Percentiles rank a stretch among this genome's conserved stretches.
Conservation (phyloP, 208 protist genomes). For the Herpetomonas tarakana region DNA sequence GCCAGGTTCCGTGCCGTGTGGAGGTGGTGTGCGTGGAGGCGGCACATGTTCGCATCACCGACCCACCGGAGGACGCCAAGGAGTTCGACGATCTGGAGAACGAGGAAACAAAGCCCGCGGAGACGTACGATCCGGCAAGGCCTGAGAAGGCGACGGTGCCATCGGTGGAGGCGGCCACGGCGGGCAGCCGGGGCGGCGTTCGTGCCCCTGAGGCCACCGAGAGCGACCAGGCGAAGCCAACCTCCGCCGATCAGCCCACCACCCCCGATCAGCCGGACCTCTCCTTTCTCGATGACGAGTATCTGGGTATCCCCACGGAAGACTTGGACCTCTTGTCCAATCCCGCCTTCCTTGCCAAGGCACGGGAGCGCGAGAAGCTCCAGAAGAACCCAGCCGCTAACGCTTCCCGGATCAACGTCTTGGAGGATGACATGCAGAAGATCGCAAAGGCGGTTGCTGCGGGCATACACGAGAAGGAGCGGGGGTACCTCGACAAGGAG, state of each 20-base stretch:
- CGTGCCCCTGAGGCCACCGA: neutral
- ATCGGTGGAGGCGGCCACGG: neutral
- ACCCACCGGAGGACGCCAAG: slow-evolving; percentile 42
- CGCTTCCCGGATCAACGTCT: slow-evolving; percentile 28
- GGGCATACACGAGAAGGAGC: slow-evolving; percentile 42
- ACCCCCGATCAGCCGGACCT: slow-evolving; percentile 7
- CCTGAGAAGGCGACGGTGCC: slow-evolving; percentile 5
- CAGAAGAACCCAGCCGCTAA: slow-evolving; percentile 27
- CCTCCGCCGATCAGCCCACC: neutral
- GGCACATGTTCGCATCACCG: slow-evolving; percentile 64
- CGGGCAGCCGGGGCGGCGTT: slow-evolving; percentile 1
- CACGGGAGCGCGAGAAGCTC: slow-evolving; percentile 27
- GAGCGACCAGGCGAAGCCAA: neutral
- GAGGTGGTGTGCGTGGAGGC: slow-evolving; percentile 62
- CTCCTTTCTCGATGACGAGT: slow-evolving; percentile 38
- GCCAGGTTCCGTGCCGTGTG: slow-evolving; percentile 47
- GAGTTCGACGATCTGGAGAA: slow-evolving; percentile 17
- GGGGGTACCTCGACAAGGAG: slow-evolving; percentile 38
- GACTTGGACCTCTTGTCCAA: slow-evolving; percentile 38
- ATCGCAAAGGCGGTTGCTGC: slow-evolving; percentile 23
- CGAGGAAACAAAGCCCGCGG: slow-evolving; percentile 5
- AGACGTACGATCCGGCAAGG: slow-evolving; percentile 2
- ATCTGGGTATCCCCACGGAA: slow-evolving; percentile 37
- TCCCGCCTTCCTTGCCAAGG: slow-evolving; percentile 26
- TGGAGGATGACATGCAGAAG: slow-evolving; percentile 36